Evolutionary conservation across 768 basidiomycete genomes (phyloP).

Genomic region (Strobilomyces echinocephalus): DNA sequence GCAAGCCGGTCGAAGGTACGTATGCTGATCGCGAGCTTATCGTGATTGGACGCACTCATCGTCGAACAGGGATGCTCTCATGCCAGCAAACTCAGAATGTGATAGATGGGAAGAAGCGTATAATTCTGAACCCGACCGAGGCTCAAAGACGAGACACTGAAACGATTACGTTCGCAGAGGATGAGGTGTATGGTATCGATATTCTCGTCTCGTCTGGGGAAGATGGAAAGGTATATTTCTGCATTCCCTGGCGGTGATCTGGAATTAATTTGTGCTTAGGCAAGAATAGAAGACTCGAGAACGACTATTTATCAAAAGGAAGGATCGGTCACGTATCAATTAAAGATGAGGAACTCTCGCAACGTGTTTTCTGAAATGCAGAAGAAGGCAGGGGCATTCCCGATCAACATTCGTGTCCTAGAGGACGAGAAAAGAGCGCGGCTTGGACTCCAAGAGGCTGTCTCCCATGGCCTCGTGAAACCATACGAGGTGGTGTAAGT

Average conservation of each 20-base stretch:
- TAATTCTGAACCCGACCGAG: slow-evolving; percentile 87
- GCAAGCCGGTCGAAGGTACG: slow-evolving; percentile 92
- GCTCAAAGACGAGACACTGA: slow-evolving; percentile 84
- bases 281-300: slow-evolving; percentile 81
- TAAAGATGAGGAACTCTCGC: slow-evolving; percentile 97
- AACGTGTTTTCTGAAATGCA: slow-evolving; percentile 96
- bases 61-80: slow-evolving; percentile 75
- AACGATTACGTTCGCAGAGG: slow-evolving; percentile 79
- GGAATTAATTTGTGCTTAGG: slow-evolving; percentile 43
- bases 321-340: slow-evolving; percentile 80
- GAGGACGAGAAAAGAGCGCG: slow-evolving; percentile 96
- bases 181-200: slow-evolving; percentile 94
- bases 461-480: slow-evolving; percentile 89
- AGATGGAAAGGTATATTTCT: slow-evolving; percentile 73
- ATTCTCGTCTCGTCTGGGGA: slow-evolving; percentile 82
- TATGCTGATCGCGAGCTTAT: slow-evolving; percentile 1
- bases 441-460: slow-evolving; percentile 93
- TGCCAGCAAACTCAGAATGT: slow-evolving; percentile 93
- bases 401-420: slow-evolving; percentile 90
- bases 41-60: background rate
- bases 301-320: slow-evolving; percentile 94
- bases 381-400: slow-evolving; percentile 97
- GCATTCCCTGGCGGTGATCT: background rate
- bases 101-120: slow-evolving; percentile 94
- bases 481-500: slow-evolving; percentile 92